These are phyloP conservation scores for Strigomonas culicis DNA, from an alignment of 208 protist genomes.

Conservation along the genomic window DNA sequence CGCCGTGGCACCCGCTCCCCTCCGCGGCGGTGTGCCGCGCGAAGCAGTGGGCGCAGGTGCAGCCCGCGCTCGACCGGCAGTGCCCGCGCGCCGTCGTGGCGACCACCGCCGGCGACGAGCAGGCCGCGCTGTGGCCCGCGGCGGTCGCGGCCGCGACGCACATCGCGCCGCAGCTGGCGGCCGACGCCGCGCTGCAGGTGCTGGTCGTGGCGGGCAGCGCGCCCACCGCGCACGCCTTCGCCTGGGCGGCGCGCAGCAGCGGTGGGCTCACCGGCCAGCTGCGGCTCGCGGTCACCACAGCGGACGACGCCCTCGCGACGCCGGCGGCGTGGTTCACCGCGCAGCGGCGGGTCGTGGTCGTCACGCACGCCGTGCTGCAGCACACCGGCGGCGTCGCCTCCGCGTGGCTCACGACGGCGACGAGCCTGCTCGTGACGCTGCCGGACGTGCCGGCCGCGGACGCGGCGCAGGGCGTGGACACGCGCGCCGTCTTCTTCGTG, in stretches of 20 bases:
- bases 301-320: neutral
- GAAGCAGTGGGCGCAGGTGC: constrained; percentile 19
- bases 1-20: constrained; percentile 46
- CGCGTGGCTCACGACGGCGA: constrained; percentile 31
- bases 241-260: constrained; percentile 65
- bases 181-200: constrained; percentile 22
- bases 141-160: constrained; percentile 51
- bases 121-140: constrained; percentile 39
- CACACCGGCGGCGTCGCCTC: constrained; percentile 24
- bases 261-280: constrained; percentile 40
- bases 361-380: constrained; percentile 44
- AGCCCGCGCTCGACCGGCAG: constrained; percentile 26
- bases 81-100: constrained; percentile 16
- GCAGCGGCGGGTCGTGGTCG: constrained; percentile 43
- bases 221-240: constrained; percentile 69
- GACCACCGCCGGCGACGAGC: neutral
- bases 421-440: constrained; percentile 60
- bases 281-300: constrained; percentile 26
- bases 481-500: constrained; percentile 69
- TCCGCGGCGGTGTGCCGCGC: constrained; percentile 11
- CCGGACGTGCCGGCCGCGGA: constrained; percentile 58
- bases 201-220: constrained; percentile 53
- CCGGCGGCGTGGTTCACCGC: constrained; percentile 33
- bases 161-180: constrained; percentile 21
- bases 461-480: constrained; percentile 67